Evolutionary conservation across 2,329 filamentous ascomycete genomes (phyloP), one percentile per base, ranked within the genome.

Genomic region (Penicillium sp.): DNA sequence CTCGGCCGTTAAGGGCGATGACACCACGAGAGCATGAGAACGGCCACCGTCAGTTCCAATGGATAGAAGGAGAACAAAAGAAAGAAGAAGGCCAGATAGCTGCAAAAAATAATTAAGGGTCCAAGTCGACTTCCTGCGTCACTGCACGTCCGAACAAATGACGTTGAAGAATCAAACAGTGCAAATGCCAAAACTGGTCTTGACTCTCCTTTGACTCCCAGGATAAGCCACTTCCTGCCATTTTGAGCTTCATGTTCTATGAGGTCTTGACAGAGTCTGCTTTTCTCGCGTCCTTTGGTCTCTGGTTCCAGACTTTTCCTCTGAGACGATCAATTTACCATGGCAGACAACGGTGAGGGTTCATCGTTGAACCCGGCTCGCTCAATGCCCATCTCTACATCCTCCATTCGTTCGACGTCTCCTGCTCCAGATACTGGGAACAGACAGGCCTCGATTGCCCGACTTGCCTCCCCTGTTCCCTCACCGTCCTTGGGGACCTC

Each of bases 401-500:
- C 65, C 28, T 57, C 62, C n/a, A 54, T 56, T 47, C 64, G 61
- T 15, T 66, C 68, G 23, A 64, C 62, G 12, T 75, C 73, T 29
- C 70, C 71, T 38, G 58, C 64, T 23, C 56, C 66, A 39, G 73
- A 74, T 15, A 6, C 8, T 25, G 75, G 74, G 28, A 71, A 71
- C 35, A 70, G 77, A 63, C 78, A 78, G 47, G 72, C 75, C 20
- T 78, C 78, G 13, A 80, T 74, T n/a, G 78, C 76, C 43, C 72
- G 79, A 41, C 67, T 81, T 33, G 78, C 77, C 33, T 81, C 79
- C 6, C 79, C 80, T 3, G 65, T 84, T 28, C 79, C 80, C 6
- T 79, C 78, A 23, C 57, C 59, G 20, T 62, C 64, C 8, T 45
- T 60, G 0, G 59, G 57, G 1, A 66, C 61, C 40, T 66, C 65